Evolutionary conservation across 148 eudicot genomes (phyloP).

Genomic region (Euryodendron excelsum): DNA sequence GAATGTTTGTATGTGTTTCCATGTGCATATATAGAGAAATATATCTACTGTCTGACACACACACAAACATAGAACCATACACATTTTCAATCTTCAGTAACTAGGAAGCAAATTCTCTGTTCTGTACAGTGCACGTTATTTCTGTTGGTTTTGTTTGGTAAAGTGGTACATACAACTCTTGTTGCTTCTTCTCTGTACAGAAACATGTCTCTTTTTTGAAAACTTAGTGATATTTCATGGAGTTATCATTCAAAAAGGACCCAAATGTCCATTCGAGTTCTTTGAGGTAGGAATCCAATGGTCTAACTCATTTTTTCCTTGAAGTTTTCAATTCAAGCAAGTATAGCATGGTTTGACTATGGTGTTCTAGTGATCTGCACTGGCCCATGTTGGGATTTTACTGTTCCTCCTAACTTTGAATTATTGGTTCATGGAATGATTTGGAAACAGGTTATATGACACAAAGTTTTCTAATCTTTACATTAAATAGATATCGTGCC

Average conservation of each 20-base stretch:
- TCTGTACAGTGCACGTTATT: no score
- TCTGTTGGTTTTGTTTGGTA: constrained; percentile 9
- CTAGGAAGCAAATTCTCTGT: background rate
- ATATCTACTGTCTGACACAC: no score
- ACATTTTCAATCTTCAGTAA: no score
- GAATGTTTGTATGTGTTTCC: background rate
- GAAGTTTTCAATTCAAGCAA: no score
- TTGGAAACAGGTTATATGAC: no score
- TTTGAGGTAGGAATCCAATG: constrained; percentile 1
- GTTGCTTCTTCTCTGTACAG: background rate
- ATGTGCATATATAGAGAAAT: no score
- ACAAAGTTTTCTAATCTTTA: no score
- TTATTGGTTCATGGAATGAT: constrained; percentile 1
- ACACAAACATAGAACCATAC: no score
- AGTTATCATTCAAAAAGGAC: no score
- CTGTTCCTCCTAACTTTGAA: constrained; percentile 10
- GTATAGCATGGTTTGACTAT: no score
- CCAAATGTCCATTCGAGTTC: no score
- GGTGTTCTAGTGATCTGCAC: background rate
- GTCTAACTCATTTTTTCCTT: background rate
- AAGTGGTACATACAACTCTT: background rate
- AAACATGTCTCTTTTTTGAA: constrained; percentile 8
- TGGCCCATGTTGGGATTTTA: constrained; percentile 4
- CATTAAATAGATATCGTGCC: no score
- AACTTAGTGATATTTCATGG: constrained; percentile 7